Evolutionary conservation across 139 green algal genomes (phyloP), one percentile per base, ranked within the genome.

Genomic region (Desmodesmus armatus): DNA sequence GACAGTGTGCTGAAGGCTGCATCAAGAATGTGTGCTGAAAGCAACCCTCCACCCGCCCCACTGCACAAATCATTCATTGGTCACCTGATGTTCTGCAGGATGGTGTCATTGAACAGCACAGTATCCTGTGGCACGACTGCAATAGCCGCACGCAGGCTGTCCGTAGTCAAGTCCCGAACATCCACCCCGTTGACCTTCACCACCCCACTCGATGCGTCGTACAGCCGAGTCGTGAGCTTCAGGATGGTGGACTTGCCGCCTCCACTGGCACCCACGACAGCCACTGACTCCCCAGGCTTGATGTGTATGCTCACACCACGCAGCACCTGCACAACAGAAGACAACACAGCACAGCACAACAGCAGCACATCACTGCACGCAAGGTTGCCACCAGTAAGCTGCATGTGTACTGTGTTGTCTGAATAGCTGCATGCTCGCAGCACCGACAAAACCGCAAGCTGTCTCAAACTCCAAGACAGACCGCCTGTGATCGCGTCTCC

Each of bases 101-200:
- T 94, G 58, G 87, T 91, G 80, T 94, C 92, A 80, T 96, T 94
- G 84, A 94, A 93, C 0, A 96, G 90, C 44, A 93, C 90, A 0
- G 92, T 95, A 44, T 96, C 95, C 87, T 98, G 94, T 11, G 95
- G 97, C 25, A 99, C 96, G 23, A 99, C 96, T 0, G 94, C 97
- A 29, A 98, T 92, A 9, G 92, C 90, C 0, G 63, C 47, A 0
- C 96, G 35, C 37, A 71, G 2, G 41, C 47, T 71, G 21, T 25
- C 58, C 27, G 51, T 84, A 62, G 71, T 73, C 74, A 97, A 72
- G 44, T 95, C 81, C 29, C 85, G 81, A 35, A 98, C 91, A 47
- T 97, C 91, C 11, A 95, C 85, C 0, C 96, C 95, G 41, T 97
- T 92, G 7, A 98, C 39, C 41, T 71, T 51, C n/a, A 92, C 58